Evolutionary conservation across 2,329 filamentous ascomycete genomes (phyloP).

Genomic region (Phoma herbarum): DNA sequence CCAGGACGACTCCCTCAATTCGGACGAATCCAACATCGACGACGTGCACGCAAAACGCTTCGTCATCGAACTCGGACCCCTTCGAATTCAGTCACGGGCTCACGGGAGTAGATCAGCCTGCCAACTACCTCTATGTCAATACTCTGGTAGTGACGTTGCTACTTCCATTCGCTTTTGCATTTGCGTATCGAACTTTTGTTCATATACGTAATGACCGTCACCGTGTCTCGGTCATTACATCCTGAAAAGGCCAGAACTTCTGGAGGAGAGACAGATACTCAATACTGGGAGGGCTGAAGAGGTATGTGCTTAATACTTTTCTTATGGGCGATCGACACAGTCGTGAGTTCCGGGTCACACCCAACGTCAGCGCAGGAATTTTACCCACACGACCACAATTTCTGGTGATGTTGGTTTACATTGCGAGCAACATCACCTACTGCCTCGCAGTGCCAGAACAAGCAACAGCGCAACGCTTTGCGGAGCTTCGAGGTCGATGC

Average conservation of each 20-base stretch:
- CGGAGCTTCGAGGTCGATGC: constrained; percentile 66
- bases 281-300: constrained; percentile 46
- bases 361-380: constrained; percentile 52
- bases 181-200: constrained; percentile 16
- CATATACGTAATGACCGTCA: constrained; percentile 23
- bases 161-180: constrained; percentile 12
- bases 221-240: constrained; percentile 16
- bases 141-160: constrained; percentile 24
- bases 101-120: constrained; percentile 53
- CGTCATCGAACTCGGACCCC: constrained; percentile 26
- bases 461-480: constrained; percentile 74
- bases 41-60: constrained; percentile 17
- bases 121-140: constrained; percentile 51
- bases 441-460: constrained; percentile 63
- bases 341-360: constrained; percentile 51
- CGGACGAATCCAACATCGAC: constrained; percentile 9
- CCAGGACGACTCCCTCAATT: no score
- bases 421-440: constrained; percentile 52
- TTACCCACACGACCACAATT: constrained; percentile 53
- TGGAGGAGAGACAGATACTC: constrained; percentile 24
- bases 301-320: constrained; percentile 53
- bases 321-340: constrained; percentile 50
- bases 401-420: constrained; percentile 52
- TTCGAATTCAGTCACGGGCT: constrained; percentile 53
- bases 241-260: constrained; percentile 20